Evolutionary conservation across 2,329 filamentous ascomycete species (phyloP).

Genomic region (Ilyonectria sp.): DNA sequence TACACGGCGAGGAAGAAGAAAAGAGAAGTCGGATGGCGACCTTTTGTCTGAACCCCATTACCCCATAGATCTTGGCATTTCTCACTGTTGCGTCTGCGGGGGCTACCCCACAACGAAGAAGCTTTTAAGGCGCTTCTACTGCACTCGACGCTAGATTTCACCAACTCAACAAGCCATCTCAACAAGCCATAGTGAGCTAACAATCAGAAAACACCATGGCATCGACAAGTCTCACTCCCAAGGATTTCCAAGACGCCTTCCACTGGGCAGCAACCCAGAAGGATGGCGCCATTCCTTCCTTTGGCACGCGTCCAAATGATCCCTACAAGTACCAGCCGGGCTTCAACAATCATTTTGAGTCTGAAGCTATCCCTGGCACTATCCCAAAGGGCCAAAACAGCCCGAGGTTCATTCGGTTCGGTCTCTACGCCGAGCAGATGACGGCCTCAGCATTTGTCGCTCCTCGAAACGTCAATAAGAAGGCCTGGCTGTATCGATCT

Average conservation of each 20-base stretch:
- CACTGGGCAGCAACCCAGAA: slow-evolving; percentile 73
- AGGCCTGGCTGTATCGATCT: slow-evolving; percentile 47
- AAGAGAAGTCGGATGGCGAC: too few species aligned
- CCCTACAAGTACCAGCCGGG: slow-evolving; percentile 69
- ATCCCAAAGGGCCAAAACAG: slow-evolving; percentile 61
- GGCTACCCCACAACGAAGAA: too few species aligned
- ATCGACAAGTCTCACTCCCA: slow-evolving; percentile 5
- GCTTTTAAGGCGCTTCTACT: too few species aligned
- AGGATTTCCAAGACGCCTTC: slow-evolving; percentile 65
- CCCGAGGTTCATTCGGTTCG: slow-evolving; percentile 56
- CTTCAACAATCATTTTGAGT: slow-evolving; percentile 62
- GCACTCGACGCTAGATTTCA: neutral
- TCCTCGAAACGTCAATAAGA: slow-evolving; percentile 46
- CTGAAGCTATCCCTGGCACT: slow-evolving; percentile 61
- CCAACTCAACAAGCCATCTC: neutral
- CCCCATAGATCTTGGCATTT: too few species aligned
- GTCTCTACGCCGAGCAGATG: slow-evolving; percentile 60
- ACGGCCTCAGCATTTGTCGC: slow-evolving; percentile 54
- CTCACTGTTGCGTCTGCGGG: too few species aligned
- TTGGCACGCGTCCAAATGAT: slow-evolving; percentile 58
- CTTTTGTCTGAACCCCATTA: too few species aligned
- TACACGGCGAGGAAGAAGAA: too few species aligned
- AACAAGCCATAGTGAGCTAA: neutral
- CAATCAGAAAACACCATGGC: slow-evolving; percentile 7
- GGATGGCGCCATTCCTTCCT: slow-evolving; percentile 67